Evolutionary conservation across 768 basidiomycete species (phyloP).

Genomic region (Boletus barrowsii): DNA sequence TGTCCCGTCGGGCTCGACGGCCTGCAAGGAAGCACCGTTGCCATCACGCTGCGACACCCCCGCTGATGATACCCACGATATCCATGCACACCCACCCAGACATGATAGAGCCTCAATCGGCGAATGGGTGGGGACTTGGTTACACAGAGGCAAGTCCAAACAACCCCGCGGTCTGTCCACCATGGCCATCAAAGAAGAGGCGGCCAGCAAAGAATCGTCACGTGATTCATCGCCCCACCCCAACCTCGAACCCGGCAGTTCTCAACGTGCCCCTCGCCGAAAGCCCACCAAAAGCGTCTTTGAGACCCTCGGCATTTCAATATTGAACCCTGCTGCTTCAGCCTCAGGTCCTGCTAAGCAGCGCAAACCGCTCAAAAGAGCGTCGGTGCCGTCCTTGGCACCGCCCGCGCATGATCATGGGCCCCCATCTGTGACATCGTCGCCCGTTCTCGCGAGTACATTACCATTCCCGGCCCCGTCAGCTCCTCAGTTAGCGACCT

Average conservation of each 20-base stretch:
- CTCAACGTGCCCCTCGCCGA: conserved; percentile 27
- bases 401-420: conserved; percentile 11
- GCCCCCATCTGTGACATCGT: conserved; percentile 13
- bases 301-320: conserved; percentile 66
- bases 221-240: conserved; percentile 21
- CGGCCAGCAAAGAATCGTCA: conserved; percentile 17
- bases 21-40: conserved; percentile 1
- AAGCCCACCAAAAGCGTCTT: conserved; percentile 64
- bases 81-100: conserved; percentile 16
- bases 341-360: conserved; percentile 25
- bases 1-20: not conserved
- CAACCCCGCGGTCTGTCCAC: conserved; percentile 20
- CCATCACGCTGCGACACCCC: conserved; percentile 1
- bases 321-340: conserved; percentile 49
- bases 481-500: conserved; percentile 30
- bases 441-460: conserved; percentile 16
- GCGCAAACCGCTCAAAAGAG: conserved; percentile 16
- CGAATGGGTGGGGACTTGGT: conserved; percentile 79
- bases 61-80: conserved; percentile 10
- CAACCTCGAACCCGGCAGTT: conserved; percentile 12
- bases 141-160: conserved; percentile 50
- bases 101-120: conserved; percentile 44
- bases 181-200: conserved; percentile 23
- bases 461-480: conserved; percentile 17
- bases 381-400: conserved; percentile 23